Conservation (phyloP, 108 stramenopile species). For the Cyclotella atomus region DNA sequence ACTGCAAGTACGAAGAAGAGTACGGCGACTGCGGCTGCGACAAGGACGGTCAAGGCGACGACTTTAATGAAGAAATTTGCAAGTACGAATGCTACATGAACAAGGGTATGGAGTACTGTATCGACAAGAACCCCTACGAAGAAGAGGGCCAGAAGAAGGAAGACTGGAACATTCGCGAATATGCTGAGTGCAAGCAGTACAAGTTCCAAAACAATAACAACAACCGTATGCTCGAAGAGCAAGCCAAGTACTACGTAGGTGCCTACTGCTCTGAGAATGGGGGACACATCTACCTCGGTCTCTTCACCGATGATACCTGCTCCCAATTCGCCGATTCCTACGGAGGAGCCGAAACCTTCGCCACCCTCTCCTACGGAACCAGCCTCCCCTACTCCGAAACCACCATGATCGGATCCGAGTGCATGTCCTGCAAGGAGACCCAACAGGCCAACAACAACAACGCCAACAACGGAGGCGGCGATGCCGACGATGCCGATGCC, state of each 20-base stretch:
- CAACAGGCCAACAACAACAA: constrained; percentile 34
- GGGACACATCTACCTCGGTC: constrained; percentile 70
- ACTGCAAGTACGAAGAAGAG: constrained; percentile 56
- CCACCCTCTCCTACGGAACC: constrained; percentile 43
- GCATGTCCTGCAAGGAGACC: constrained; percentile 69
- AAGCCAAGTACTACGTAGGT: constrained; percentile 66
- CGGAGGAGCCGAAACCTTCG: constrained; percentile 53
- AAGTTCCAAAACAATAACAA: constrained; percentile 44
- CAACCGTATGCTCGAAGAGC: constrained; percentile 44
- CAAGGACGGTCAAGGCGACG: constrained; percentile 50
- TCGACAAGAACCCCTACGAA: constrained; percentile 65
- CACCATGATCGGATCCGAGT: constrained; percentile 68
- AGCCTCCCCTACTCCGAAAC: constrained; percentile 62
- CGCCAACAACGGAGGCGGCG: constrained; percentile 46
- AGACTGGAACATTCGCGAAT: constrained; percentile 49
- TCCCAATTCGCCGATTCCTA: constrained; percentile 59
- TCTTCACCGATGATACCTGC: constrained; percentile 84
- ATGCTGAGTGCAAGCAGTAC: constrained; percentile 46
- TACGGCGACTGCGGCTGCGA: constrained; percentile 59
- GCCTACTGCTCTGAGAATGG: constrained; percentile 86
- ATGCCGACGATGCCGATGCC: constrained; percentile 55
- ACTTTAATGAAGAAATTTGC: constrained; percentile 63
- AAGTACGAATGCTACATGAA: constrained; percentile 70
- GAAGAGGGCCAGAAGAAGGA: constrained; percentile 49
- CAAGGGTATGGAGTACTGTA: constrained; percentile 67